Percentiles rank a stretch among this genome's conserved stretches.
Evolutionary conservation across 768 basidiomycete genomes (phyloP).

Genomic region (Mycena rosella): DNA sequence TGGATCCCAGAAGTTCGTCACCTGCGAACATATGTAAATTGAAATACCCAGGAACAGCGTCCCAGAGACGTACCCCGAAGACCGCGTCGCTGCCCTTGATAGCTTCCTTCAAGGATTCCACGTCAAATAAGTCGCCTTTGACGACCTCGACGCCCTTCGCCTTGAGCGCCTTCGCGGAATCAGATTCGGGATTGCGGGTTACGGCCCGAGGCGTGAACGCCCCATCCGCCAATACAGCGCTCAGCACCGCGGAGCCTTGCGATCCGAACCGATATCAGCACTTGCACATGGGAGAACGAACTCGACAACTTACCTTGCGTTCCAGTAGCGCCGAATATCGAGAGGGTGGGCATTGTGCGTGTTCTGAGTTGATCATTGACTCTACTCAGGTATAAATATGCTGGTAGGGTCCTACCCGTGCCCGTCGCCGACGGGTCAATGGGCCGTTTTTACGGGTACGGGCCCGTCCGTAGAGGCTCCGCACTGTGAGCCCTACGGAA

Average conservation of each 20-base stretch:
- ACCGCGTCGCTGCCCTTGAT: conserved; percentile 35
- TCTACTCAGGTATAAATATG: too few species aligned
- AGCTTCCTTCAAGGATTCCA: conserved; percentile 30
- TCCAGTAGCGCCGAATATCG: conserved; percentile 22
- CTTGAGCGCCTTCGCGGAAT: conserved; percentile 18
- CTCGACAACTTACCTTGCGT: conserved; percentile 5
- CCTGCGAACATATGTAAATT: conserved; percentile 27
- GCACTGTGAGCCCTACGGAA: too few species aligned
- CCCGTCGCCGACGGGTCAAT: too few species aligned
- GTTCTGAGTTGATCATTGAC: too few species aligned
- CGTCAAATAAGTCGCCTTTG: conserved; percentile 32
- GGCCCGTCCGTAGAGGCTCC: too few species aligned
- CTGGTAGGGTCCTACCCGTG: too few species aligned
- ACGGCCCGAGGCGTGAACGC: conserved; percentile 38
- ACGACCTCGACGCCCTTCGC: too few species aligned
- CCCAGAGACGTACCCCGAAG: conserved; percentile 29
- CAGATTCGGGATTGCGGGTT: conserved; percentile 29
- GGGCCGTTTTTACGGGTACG: too few species aligned
- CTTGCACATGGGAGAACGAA: neutral
- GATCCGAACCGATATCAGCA: neutral
- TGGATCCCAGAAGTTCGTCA: conserved; percentile 45
- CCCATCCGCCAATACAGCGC: conserved; percentile 32
- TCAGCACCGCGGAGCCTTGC: conserved; percentile 25
- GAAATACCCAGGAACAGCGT: too few species aligned
- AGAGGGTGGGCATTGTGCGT: conserved; percentile 8